Percentiles rank a stretch among this genome's conserved stretches.
Evolutionary conservation across 441 rosid species (phyloP).

Genomic region (Populus hybrid): DNA sequence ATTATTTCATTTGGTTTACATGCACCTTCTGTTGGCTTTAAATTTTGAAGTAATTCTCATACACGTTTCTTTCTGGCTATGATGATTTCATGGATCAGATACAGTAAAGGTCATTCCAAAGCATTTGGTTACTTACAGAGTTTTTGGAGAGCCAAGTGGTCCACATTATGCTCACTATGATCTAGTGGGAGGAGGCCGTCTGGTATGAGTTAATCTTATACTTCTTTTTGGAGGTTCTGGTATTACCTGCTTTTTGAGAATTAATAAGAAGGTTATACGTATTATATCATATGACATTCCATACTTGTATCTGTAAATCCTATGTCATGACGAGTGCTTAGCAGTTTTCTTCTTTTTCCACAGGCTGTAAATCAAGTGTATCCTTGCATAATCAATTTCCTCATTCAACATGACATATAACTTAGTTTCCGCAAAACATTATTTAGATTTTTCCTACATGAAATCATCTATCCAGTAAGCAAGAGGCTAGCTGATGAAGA

Average conservation of each 20-base stretch:
- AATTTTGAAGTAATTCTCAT: background rate
- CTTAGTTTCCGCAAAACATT: too few species aligned
- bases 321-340: background rate
- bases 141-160: conserved; percentile 55
- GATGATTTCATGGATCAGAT: conserved; percentile 38
- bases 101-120: conserved; percentile 65
- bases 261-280: conserved; percentile 11
- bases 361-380: conserved; percentile 49
- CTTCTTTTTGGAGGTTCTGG: conserved; percentile 10
- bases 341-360: conserved; percentile 8
- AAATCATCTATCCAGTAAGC: background rate
- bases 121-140: conserved; percentile 63
- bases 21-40: background rate
- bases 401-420: conserved; percentile 37
- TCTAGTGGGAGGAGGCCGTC: conserved; percentile 62
- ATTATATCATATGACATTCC: background rate
- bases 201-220: conserved; percentile 39
- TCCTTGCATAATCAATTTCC: conserved; percentile 43
- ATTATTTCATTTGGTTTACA: background rate
- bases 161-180: conserved; percentile 77
- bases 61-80: conserved; percentile 3
- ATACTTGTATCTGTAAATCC: background rate
- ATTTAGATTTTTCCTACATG: background rate
- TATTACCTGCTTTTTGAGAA: conserved; percentile 21
- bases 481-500: background rate